Base-by-base conservation (phyloP, 2,329 filamentous ascomycete species). In the Alternaria sp. region DNA sequence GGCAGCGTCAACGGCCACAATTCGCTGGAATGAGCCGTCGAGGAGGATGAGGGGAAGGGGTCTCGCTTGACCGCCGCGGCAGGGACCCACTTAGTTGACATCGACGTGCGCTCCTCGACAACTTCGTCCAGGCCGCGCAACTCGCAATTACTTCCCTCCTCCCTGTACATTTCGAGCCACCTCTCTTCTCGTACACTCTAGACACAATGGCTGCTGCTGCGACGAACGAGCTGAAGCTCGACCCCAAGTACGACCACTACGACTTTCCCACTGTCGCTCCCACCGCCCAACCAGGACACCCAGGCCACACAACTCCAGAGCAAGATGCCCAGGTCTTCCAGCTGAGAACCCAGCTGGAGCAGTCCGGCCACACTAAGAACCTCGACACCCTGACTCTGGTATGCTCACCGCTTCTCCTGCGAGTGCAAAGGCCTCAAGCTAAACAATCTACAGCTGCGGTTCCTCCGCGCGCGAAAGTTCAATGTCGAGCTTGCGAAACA, bases 231-330 rank as follows among this genome's bases (percentile, higher is more conserved):
- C 68, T 86, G 71, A 81, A 84, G 71, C 82, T 93, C 74, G 90
- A 97, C 82, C 87, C 92, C 80, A 97, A 97, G 84, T 97, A 98
- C 86, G 96, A 98, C 84, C 81, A 96, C 85, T 98, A 96, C 83
- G 94, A 97, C 82, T 98, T 88, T 85, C 96, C 96, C 67, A 93
- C 90, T 69, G 90, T 88, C 67, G 89, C 93, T 50, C 88, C 91
- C 59, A 88, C 88, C 71, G 80, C 86, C 50, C 88, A 90, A 78
- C 84, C 85, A 74, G 96, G 96, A 69, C 93, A 97, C 81, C 90
- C 95, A 66, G 96, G 96, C 79, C 89, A 96, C 82, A 91, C 96
- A 75, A 96, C 91, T 59, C 86, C 89, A 61, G 88, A 92, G 81
- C 93, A 98, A 85, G 91, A 97, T 87, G 93, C 93, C 57, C 90